Base-by-base conservation (phyloP, 2,329 filamentous ascomycete genomes). In the Venturia aucupariae region DNA sequence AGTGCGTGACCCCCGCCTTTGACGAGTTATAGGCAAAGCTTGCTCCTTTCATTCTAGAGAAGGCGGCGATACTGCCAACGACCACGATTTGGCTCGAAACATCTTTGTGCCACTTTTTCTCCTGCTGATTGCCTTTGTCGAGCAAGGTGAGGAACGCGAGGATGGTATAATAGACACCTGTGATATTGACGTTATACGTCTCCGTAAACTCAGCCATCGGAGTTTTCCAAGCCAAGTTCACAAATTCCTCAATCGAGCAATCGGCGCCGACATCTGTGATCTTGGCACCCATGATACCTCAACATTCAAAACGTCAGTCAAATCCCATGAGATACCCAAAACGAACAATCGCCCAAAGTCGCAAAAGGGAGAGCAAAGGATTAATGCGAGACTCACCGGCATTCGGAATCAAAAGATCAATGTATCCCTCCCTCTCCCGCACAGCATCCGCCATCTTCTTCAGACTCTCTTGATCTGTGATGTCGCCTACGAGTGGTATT, bases 391-490 rank as follows among this genome's bases (percentile, higher is more conserved):
- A 48, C 44, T 48, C 11, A 24, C 82, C 81, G 22, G 80, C 80
- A 67, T 83, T 83, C 69, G 79, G 78, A 69, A 83, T 75, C 0
- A 83, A 72, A 35, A 83, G 75, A 68, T 84, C 80, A 65, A 84
- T 76, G 67, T 80, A 76, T 48, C 77, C 78, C 3, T 70, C 70
- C 32, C 82, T 76, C 8, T 71, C 66, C 8, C 75, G 72, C 54
- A 83, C 75, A 2, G 71, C 70, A n/a, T 73, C 71, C 15, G 77
- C 79, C 4, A 76, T 77, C 7, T 67, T 68, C 24, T 74, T 69
- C 32, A 82, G 70, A 17, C 78, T 78, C 0, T 71, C 67, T 39
- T 75, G 75, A 27, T 74, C 74, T 4, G 76, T 77, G 2, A 80
- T 75, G 64, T 79, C 77, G 68, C 76, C 77, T 64, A 75, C 70